These are phyloP conservation scores for Paramecium biaurelia DNA, from an alignment of 73 alveolate species.

Conservation along the genomic window DNA sequence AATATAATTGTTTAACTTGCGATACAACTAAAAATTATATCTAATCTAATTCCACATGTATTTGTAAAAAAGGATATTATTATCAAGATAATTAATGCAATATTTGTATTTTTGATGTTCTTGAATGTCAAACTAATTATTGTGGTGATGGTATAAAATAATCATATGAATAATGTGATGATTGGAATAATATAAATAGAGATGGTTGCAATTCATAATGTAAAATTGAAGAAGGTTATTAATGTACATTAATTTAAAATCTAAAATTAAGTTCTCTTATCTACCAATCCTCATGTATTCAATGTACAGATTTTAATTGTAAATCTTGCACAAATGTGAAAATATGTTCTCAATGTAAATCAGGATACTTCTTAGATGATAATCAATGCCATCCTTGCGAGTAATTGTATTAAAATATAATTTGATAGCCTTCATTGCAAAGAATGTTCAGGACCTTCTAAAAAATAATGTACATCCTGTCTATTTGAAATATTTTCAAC, in stretches of 20 bases:
- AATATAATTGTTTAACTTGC: not conserved
- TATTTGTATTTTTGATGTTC: not conserved
- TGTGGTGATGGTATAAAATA: slow-evolving; percentile 31
- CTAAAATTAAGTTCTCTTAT: not conserved
- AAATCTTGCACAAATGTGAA: slow-evolving; percentile 60
- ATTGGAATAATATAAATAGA: not conserved
- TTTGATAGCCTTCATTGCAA: not conserved
- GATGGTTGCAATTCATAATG: slow-evolving; percentile 43
- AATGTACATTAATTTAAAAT: not conserved
- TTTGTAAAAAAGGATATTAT: not conserved
- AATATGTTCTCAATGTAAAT: slow-evolving; percentile 35
- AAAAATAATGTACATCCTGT: not conserved
- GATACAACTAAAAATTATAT: not conserved
- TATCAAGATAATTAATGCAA: not conserved
- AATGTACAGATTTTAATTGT: slow-evolving; percentile 24
- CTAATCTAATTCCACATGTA: not conserved
- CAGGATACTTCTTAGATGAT: not conserved
- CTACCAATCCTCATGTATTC: not conserved
- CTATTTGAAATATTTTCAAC: not conserved
- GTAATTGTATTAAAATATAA: not conserved
- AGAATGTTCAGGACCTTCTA: not conserved
- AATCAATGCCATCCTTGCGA: not conserved
- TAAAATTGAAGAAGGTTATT: slow-evolving; percentile 15
- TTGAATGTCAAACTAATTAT: not conserved
- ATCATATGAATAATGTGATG: slow-evolving; percentile 37